Conservation (phyloP, 2,329 filamentous ascomycete species). For the Dissoconium aciculare region DNA sequence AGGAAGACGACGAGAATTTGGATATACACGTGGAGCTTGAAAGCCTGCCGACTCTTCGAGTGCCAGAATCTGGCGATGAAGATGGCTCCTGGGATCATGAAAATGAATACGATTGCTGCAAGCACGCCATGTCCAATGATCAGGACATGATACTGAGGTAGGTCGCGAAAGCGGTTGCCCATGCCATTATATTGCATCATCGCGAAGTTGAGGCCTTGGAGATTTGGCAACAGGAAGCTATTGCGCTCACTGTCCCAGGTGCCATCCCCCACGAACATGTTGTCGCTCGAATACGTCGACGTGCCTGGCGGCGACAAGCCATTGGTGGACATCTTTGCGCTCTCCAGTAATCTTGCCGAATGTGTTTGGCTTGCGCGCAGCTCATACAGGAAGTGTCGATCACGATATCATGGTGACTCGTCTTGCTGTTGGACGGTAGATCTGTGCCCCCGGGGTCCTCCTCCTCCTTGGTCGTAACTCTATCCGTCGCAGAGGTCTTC, state of each 20-base stretch:
- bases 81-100: slow-evolving; percentile 59
- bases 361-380: too few relatives aligned
- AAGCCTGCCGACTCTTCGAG: slow-evolving; percentile 37
- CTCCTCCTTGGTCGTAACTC: too few relatives aligned
- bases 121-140: slow-evolving; percentile 59
- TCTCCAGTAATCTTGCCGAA: too few relatives aligned
- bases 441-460: too few relatives aligned
- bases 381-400: too few relatives aligned
- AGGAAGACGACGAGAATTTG: slow-evolving; percentile 55
- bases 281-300: slow-evolving; percentile 57
- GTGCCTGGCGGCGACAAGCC: slow-evolving; percentile 53
- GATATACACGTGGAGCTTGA: slow-evolving; percentile 59
- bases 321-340: slow-evolving; percentile 17
- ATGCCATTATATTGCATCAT: slow-evolving; percentile 82
- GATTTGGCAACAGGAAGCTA: slow-evolving; percentile 62
- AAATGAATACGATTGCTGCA: slow-evolving; percentile 57
- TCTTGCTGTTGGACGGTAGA: too few relatives aligned
- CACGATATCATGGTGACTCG: slow-evolving; percentile 1
- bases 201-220: slow-evolving; percentile 61
- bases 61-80: slow-evolving; percentile 59
- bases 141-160: slow-evolving; percentile 55
- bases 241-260: slow-evolving; percentile 71
- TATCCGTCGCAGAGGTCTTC: too few relatives aligned
- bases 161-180: slow-evolving; percentile 60
- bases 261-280: slow-evolving; percentile 64